Percentiles rank a stretch among this genome's conserved stretches.
Evolutionary conservation across 1,139 yeast genomes (phyloP).

Genomic region (Sugiyamaella sp.): DNA sequence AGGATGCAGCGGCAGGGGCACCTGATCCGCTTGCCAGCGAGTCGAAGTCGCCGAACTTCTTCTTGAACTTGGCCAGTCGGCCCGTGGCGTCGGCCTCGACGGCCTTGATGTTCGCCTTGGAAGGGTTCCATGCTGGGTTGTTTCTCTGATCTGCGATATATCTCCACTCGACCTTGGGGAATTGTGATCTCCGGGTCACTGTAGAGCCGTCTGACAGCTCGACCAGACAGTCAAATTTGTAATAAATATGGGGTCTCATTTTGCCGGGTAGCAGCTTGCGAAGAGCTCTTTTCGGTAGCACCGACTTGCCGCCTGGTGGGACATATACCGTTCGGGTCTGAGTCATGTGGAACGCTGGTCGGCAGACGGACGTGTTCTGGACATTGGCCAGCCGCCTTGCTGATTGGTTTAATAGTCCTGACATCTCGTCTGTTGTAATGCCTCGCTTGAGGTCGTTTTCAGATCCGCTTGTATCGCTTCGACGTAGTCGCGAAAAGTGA

Average conservation of each 20-base stretch:
- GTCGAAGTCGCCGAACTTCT: slow-evolving; percentile 59
- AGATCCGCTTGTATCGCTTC: neutral
- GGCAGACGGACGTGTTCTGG: neutral
- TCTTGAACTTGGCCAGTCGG: slow-evolving; percentile 79
- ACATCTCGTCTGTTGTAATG: neutral
- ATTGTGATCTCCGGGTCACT: slow-evolving; percentile 76
- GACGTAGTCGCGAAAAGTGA: too few relatives aligned
- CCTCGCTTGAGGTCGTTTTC: neutral
- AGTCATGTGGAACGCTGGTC: slow-evolving; percentile 5
- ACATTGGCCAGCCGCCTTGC: neutral
- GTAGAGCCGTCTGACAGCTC: slow-evolving; percentile 95
- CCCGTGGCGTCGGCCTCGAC: slow-evolving; percentile 85
- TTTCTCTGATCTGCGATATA: slow-evolving; percentile 89
- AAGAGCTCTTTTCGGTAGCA: slow-evolving; percentile 33
- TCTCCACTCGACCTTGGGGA: slow-evolving; percentile 83
- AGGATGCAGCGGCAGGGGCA: slow-evolving; percentile 26
- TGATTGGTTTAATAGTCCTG: slow-evolving; percentile 6
- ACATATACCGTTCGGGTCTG: slow-evolving; percentile 28
- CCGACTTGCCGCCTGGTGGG: slow-evolving; percentile 35
- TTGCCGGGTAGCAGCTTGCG: slow-evolving; percentile 58
- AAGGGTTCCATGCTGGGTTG: slow-evolving; percentile 83
- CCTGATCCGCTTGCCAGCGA: slow-evolving; percentile 18
- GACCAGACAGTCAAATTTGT: slow-evolving; percentile 83
- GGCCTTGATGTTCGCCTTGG: slow-evolving; percentile 72
- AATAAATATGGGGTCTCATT: slow-evolving; percentile 90